Evolutionary conservation across 306 rosid genomes (phyloP).

Genomic region (barrel medic (Medicago truncatula)): DNA sequence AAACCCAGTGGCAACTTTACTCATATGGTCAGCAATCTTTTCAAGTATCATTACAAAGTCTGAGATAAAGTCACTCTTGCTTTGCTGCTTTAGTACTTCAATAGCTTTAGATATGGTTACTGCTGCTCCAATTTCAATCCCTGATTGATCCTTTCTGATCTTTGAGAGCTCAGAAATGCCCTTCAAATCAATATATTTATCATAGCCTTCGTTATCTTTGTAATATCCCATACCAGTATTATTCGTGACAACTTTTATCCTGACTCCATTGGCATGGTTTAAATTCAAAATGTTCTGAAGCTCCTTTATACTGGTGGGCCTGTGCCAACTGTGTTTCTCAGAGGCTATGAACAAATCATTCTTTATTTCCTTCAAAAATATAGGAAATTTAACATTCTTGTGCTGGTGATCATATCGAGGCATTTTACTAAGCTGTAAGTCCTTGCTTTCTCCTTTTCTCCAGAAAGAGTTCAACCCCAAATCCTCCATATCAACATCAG

Average conservation of each 20-base stretch:
- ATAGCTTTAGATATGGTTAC: slow-evolving; percentile 70
- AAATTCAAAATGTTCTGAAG: slow-evolving; percentile 38
- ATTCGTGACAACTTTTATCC: slow-evolving; percentile 60
- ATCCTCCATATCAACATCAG: slow-evolving; percentile 87
- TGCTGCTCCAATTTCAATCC: slow-evolving; percentile 73
- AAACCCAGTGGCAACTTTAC: slow-evolving; percentile 67
- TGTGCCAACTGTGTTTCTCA: slow-evolving; percentile 42
- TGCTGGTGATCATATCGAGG: slow-evolving; percentile 54
- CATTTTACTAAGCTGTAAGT: slow-evolving; percentile 51
- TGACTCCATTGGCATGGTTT: slow-evolving; percentile 31
- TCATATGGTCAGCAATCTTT: slow-evolving; percentile 67
- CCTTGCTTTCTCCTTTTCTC: slow-evolving; percentile 63
- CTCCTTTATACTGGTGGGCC: slow-evolving; percentile 39
- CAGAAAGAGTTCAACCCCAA: slow-evolving; percentile 86
- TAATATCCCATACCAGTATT: slow-evolving; percentile 80
- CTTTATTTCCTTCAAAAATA: slow-evolving; percentile 64
- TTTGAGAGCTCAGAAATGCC: slow-evolving; percentile 63
- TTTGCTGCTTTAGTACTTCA: slow-evolving; percentile 55
- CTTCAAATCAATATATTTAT: slow-evolving; percentile 62
- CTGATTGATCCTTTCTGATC: slow-evolving; percentile 56
- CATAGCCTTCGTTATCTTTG: slow-evolving; percentile 61
- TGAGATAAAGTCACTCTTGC: slow-evolving; percentile 39
- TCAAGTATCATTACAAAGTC: slow-evolving; percentile 52
- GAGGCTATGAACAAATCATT: slow-evolving; percentile 42
- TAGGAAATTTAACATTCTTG: slow-evolving; percentile 59